Percentiles rank a stretch among this genome's conserved stretches.
Conservation (phyloP, 495 filamentous ascomycete genomes). For the Cryomyces minteri region DNA sequence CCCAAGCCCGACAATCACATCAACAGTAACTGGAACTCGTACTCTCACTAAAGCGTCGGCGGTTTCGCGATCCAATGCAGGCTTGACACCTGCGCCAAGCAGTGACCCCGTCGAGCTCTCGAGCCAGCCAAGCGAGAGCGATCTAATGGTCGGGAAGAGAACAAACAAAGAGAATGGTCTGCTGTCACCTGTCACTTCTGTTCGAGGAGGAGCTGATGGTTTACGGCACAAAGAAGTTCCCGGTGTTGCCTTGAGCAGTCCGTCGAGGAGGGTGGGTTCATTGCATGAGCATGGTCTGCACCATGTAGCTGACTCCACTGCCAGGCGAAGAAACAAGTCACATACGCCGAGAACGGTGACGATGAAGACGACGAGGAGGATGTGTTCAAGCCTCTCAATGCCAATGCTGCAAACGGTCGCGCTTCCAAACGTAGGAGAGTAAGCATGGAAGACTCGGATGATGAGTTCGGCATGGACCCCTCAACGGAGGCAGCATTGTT, state of each 20-base stretch:
- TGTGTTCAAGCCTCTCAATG: slow-evolving; percentile 20
- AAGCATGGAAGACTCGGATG: slow-evolving; percentile 38
- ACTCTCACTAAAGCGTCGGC: background rate
- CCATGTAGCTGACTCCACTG: background rate
- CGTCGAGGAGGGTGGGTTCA: slow-evolving; percentile 35
- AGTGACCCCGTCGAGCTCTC: slow-evolving; percentile 41
- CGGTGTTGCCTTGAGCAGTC: slow-evolving; percentile 30
- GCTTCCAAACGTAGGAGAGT: slow-evolving; percentile 17
- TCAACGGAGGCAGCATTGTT: slow-evolving; percentile 33
- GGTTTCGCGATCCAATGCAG: slow-evolving; percentile 4
- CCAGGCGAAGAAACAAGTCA: slow-evolving; percentile 34
- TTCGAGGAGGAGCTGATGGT: slow-evolving; percentile 17
- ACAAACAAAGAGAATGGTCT: slow-evolving; percentile 23
- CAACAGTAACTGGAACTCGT: slow-evolving; percentile 1
- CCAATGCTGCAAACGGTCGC: slow-evolving; percentile 14
- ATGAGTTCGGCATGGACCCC: slow-evolving; percentile 46
- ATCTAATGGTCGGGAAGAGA: slow-evolving; percentile 11
- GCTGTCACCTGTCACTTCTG: slow-evolving; percentile 17
- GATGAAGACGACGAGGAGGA: slow-evolving; percentile 43
- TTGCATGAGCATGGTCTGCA: background rate
- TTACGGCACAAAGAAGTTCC: slow-evolving; percentile 16
- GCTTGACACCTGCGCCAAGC: slow-evolving; percentile 59
- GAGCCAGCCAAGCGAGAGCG: slow-evolving; percentile 26
- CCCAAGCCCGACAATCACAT: slow-evolving; percentile 23
- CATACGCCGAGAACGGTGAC: slow-evolving; percentile 46